Conservation (phyloP, 2,329 filamentous ascomycete genomes). For the Calonectria fujianensis region DNA sequence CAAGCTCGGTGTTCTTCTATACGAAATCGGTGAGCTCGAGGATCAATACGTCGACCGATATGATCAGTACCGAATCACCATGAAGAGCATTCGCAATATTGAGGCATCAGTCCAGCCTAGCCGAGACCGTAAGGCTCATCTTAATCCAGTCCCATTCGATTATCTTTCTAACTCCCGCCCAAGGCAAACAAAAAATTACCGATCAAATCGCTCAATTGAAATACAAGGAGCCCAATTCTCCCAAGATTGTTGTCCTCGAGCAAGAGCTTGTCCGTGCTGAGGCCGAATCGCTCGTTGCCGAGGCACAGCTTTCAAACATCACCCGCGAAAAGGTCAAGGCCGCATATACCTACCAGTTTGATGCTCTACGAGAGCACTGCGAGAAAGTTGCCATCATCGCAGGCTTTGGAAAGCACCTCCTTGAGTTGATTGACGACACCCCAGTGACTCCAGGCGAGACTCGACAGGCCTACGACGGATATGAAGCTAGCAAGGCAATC, state of each 20-base stretch:
- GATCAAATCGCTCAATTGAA: slow-evolving; percentile 99
- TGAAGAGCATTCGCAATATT: slow-evolving; percentile 99
- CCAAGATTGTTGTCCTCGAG: slow-evolving; percentile 97
- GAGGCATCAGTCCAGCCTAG: slow-evolving; percentile 98
- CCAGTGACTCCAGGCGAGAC: slow-evolving; percentile 98
- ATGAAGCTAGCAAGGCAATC: slow-evolving; percentile 98
- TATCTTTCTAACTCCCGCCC: slow-evolving; percentile 33
- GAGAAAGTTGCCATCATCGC: slow-evolving; percentile 99
- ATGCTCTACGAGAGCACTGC: slow-evolving; percentile 96
- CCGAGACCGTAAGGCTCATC: slow-evolving; percentile 85
- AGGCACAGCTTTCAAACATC: slow-evolving; percentile 99
- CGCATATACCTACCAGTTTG: slow-evolving; percentile 98
- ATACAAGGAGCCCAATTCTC: slow-evolving; percentile 99
- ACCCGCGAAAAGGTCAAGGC: slow-evolving; percentile 99
- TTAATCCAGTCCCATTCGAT: not conserved
- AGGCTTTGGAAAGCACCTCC: slow-evolving; percentile 97
- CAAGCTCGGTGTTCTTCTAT: slow-evolving; percentile 97
- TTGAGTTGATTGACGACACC: slow-evolving; percentile 96
- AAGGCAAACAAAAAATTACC: slow-evolving; percentile 99
- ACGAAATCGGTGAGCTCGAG: slow-evolving; percentile 98
- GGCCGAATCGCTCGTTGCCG: slow-evolving; percentile 98
- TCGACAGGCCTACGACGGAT: slow-evolving; percentile 95
- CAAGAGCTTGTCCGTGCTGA: slow-evolving; percentile 99
- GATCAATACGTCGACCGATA: slow-evolving; percentile 99
- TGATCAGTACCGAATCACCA: slow-evolving; percentile 98